Base-by-base conservation (phyloP, 139 green algal genomes). In the Tetradesmus obliquus region DNA sequence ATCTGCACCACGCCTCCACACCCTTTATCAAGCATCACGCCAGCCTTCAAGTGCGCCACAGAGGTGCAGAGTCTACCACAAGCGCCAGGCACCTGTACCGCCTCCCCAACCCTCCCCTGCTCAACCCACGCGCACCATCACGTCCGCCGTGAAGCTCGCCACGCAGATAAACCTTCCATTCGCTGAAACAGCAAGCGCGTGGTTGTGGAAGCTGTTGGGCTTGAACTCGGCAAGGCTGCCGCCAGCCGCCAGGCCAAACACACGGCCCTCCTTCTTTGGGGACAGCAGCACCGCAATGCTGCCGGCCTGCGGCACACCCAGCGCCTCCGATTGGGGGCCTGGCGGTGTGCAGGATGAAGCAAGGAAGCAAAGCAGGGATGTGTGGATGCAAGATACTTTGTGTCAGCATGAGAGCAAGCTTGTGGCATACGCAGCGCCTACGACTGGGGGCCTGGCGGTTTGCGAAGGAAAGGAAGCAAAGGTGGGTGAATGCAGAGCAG, bases 101-200 rank as follows among this genome's bases (percentile, higher is more conserved):
- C 32, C 32, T 45, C 32, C 32, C 32, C 32, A 45, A 82, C 22
- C 74, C 74, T 13, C 15, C 74, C 74, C 74, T 32, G 10, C 74
- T 13, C 74, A 82, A 82, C 32, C 32, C 32, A 45, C 32, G 32
- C 95, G 91, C 32, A 95, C 92, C 93, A 94, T 95, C 53, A 96
- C 92, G 55, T 90, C 87, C 1, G 92, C 74, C 2, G 93, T 95
- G 89, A 96, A 96, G 82, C 82, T 92, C 3, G 93, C 92, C 5
- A 95, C 95, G 2, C 93, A 88, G 12, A 95, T 76, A 82, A 96
- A 96, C 19, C 95, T 88, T 0, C 95, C 94, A 55, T 95, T 93
- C 2, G 13, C 24, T 15, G 92, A 95, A 22, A 96, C 91, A 4
- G 93, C 94, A 86, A 96, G 91, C 13, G 92, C 93, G 45, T 96